Percentiles rank a stretch among this genome's conserved stretches.
Conservation (phyloP, 768 basidiomycete species). For the Psilocybe cubensis region DNA sequence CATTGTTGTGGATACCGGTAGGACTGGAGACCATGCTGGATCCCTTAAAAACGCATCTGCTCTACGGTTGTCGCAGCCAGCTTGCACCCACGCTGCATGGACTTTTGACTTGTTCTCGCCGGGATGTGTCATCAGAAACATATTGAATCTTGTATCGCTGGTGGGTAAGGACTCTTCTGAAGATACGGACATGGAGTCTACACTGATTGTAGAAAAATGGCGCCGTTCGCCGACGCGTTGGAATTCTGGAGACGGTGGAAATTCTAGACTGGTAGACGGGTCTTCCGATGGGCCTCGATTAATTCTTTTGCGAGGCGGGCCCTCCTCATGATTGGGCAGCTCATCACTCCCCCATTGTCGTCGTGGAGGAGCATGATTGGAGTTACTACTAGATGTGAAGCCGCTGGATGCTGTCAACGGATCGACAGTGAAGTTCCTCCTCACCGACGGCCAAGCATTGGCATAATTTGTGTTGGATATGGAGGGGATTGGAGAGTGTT, state of each 20-base stretch:
- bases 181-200: slow-evolving; percentile 54
- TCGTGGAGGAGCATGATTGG: slow-evolving; percentile 57
- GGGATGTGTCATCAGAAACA: slow-evolving; percentile 69
- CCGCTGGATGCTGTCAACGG: slow-evolving; percentile 63
- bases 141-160: slow-evolving; percentile 48
- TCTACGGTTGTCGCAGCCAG: slow-evolving; percentile 60
- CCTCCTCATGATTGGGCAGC: slow-evolving; percentile 53
- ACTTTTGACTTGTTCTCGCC: slow-evolving; percentile 46
- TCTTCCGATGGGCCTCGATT: slow-evolving; percentile 54
- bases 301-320: slow-evolving; percentile 72
- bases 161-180: slow-evolving; percentile 67
- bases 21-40: slow-evolving; percentile 52
- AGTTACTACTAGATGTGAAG: slow-evolving; percentile 47
- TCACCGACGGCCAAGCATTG: slow-evolving; percentile 40
- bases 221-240: slow-evolving; percentile 55
- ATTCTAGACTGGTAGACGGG: slow-evolving; percentile 42
- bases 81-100: slow-evolving; percentile 69
- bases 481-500: slow-evolving; percentile 45
- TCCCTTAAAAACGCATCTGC: slow-evolving; percentile 65
- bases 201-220: slow-evolving; percentile 36
- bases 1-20: slow-evolving; percentile 26
- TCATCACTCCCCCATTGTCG: slow-evolving; percentile 35
- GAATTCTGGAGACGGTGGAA: slow-evolving; percentile 64
- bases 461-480: slow-evolving; percentile 40
- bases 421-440: slow-evolving; percentile 43